Conservation (phyloP, 179 eudicot genomes). For the Actinidia polygama region DNA sequence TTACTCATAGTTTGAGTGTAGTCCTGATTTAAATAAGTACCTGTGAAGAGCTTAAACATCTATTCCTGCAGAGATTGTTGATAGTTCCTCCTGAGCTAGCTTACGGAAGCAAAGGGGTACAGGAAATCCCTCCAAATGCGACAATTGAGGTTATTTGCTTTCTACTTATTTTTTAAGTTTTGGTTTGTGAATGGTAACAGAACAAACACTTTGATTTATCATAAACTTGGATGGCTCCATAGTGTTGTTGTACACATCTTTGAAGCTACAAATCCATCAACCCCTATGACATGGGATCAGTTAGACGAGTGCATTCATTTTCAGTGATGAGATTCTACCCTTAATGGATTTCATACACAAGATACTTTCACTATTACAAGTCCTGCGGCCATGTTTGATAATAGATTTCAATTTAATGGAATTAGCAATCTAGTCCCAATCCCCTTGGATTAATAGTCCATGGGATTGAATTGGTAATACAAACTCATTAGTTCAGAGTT, state of each 20-base stretch:
- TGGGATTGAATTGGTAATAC: too few relatives aligned
- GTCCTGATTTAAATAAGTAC: not conserved
- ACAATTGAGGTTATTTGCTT: constrained; percentile 74
- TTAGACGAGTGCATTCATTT: not conserved
- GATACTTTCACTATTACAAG: not conserved
- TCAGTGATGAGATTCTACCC: not conserved
- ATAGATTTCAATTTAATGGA: too few relatives aligned
- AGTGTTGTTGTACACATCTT: too few relatives aligned
- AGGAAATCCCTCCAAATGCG: constrained; percentile 98
- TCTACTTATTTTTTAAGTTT: not conserved
- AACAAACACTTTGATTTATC: too few relatives aligned
- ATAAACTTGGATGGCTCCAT: too few relatives aligned
- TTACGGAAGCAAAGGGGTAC: constrained; percentile 95
- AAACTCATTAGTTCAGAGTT: too few relatives aligned
- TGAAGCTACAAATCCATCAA: too few relatives aligned
- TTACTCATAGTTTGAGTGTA: not conserved
- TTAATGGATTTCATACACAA: not conserved
- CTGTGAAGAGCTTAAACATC: not conserved
- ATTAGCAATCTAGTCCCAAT: too few relatives aligned
- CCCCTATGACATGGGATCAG: not conserved
- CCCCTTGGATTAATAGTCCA: too few relatives aligned
- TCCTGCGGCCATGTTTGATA: too few relatives aligned
- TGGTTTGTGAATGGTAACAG: too few relatives aligned
- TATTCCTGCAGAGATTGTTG: constrained; percentile 63
- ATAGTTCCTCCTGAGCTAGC: constrained; percentile 95